These are phyloP conservation scores for Monosporascus sp. DNA, from an alignment of 2,329 filamentous ascomycete species.

Conservation along the genomic window DNA sequence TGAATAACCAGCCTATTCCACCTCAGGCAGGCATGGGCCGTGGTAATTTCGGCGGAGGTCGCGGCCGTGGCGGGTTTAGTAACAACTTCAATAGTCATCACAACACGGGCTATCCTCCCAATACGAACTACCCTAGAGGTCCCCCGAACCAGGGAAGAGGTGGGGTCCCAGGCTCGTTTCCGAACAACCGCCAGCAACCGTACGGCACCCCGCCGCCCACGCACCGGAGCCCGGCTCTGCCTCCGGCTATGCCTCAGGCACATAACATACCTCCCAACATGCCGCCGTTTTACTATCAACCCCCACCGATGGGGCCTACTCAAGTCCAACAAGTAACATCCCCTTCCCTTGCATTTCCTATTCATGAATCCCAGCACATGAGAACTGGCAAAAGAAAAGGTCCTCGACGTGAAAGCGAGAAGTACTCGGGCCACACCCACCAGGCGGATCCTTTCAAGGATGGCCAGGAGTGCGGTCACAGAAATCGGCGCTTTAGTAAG, in stretches of 20 bases:
- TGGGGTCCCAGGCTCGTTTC: constrained; percentile 40
- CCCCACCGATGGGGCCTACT: constrained; percentile 53
- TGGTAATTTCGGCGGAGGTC: constrained; percentile 48
- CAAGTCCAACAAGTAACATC: constrained; percentile 57
- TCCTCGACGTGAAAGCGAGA: constrained; percentile 42
- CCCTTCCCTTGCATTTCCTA: constrained; percentile 34
- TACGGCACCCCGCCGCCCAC: constrained; percentile 41
- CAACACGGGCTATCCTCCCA: constrained; percentile 38
- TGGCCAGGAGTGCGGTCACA: constrained; percentile 30
- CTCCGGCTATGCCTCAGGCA: constrained; percentile 58
- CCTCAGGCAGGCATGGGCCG: constrained; percentile 45
- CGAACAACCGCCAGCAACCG: constrained; percentile 36
- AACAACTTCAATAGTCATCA: constrained; percentile 44
- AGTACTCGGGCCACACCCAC: constrained; percentile 36
- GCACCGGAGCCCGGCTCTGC: constrained; percentile 39
- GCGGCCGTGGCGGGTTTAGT: constrained; percentile 46
- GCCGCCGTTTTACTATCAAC: constrained; percentile 57
- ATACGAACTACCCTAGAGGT: constrained; percentile 29
- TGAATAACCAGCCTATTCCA: constrained; percentile 57
- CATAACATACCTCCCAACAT: constrained; percentile 62
- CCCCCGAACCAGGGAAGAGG: constrained; percentile 45
- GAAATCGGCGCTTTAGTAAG: constrained; percentile 40
- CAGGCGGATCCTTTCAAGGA: constrained; percentile 34
- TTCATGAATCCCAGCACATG: constrained; percentile 31
- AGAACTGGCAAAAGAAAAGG: constrained; percentile 41